Conservation (phyloP, 176 grass and related monocot species). For the Avena insularis region DNA sequence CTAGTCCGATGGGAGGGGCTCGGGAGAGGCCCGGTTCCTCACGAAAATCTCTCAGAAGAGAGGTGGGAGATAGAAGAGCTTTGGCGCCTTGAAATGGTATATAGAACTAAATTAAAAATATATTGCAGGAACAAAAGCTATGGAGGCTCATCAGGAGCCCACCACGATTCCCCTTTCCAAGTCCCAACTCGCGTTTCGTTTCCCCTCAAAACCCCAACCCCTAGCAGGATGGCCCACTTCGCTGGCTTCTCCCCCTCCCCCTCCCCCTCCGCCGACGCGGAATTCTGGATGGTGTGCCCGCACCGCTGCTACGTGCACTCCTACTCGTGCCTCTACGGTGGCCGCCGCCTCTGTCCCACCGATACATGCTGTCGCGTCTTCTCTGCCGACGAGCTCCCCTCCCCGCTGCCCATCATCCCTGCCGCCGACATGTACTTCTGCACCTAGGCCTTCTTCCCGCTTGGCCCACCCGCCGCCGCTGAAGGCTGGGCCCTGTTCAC, state of each 20-base stretch:
- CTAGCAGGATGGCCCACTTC: slow-evolving; percentile 40
- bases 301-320: slow-evolving; percentile 56
- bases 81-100: too few relatives aligned
- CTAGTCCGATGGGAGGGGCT: too few relatives aligned
- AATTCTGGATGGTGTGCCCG: slow-evolving; percentile 56
- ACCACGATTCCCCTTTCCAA: background rate
- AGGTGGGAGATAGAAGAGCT: too few relatives aligned
- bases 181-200: background rate
- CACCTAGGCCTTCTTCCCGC: slow-evolving; percentile 56
- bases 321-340: slow-evolving; percentile 44
- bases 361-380: slow-evolving; percentile 50
- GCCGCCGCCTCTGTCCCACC: slow-evolving; percentile 45
- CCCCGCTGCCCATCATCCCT: slow-evolving; percentile 45
- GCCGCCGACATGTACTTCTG: slow-evolving; percentile 55
- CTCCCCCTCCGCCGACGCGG: background rate
- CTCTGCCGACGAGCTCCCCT: slow-evolving; percentile 44
- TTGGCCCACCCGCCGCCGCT: slow-evolving; percentile 33
- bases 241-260: background rate
- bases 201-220: slow-evolving; percentile 7
- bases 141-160: background rate
- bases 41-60: too few relatives aligned
- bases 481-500: slow-evolving; percentile 47
- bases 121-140: too few relatives aligned
- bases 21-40: too few relatives aligned
- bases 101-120: too few relatives aligned